Percentiles rank a stretch among this genome's conserved stretches.
These are phyloP conservation scores for Lepiota brunneoincarnata DNA, from an alignment of 768 basidiomycete species.

Conservation along the genomic window DNA sequence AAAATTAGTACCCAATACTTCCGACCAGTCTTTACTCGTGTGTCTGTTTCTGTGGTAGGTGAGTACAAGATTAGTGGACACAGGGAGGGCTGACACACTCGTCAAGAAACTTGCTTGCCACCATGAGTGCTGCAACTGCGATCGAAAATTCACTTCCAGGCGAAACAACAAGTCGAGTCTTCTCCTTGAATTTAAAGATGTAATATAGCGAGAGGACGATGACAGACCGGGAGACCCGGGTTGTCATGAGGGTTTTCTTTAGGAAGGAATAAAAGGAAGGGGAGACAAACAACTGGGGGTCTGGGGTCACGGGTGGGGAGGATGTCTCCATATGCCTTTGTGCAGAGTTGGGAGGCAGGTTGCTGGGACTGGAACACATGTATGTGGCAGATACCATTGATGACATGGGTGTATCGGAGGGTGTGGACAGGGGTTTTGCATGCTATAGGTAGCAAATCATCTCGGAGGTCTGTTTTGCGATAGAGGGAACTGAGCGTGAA, in stretches of 20 bases:
- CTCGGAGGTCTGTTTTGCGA: conserved; percentile 88
- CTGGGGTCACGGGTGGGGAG: conserved; percentile 42
- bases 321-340: conserved; percentile 37
- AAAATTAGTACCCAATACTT: conserved; percentile 84
- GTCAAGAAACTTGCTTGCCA: conserved; percentile 97
- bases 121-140: conserved; percentile 87
- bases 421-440: conserved; percentile 40
- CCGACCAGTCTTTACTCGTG: conserved; percentile 96
- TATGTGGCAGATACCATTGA: not conserved
- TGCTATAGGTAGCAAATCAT: conserved; percentile 97
- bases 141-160: conserved; percentile 88
- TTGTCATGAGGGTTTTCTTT: conserved; percentile 90
- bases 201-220: conserved; percentile 90
- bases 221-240: conserved; percentile 92
- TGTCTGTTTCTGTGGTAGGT: conserved; percentile 77
- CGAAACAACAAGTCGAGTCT: conserved; percentile 67
- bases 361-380: conserved; percentile 16
- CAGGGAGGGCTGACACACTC: conserved; percentile 54
- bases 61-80: conserved; percentile 10
- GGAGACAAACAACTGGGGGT: conserved; percentile 76
- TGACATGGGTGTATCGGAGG: conserved; percentile 41
- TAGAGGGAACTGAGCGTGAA: conserved; percentile 64
- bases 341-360: conserved; percentile 21
- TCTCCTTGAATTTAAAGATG: conserved; percentile 79
- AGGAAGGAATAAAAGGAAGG: conserved; percentile 80